Base-by-base conservation (phyloP, 306 rosid species). In the Quercus engelmannii region DNA sequence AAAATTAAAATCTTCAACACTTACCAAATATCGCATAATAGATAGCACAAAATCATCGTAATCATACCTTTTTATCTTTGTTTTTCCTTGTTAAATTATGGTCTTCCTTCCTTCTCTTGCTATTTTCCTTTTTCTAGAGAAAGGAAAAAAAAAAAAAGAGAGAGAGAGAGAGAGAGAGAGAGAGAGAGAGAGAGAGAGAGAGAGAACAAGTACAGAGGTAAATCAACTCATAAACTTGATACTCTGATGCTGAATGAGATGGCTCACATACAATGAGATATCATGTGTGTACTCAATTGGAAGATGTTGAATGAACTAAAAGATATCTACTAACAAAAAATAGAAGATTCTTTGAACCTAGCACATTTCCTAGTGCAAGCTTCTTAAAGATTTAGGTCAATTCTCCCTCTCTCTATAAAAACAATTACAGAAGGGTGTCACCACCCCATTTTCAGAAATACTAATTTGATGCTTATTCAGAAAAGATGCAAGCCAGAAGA, bases 81-180 rank as follows among this genome's bases (percentile, higher is more conserved):
- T 81, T 91, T 84, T 91, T 95, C 83, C 97, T 86, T 10, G 93
- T 43, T 46, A 90, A 78, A 82, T 88, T 94, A 72, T 87, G 97
- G 19, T 90, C 98, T 74, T 95, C 98, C 91, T 95, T 95, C 89
- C 99, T 88, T 85, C 98, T 92, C 90, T 91, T 95, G 96, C 96
- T 95, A 84, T 89, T 91, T 81, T 91, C 96, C 83, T 95, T 95
- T 91, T 93, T 95, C 99, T 95, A 91, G 65, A 67, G 69, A 74
- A 85, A 76, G 54, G 31, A 49, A 68, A 72, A 79, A 38, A 4
- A 31, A 1, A 31, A 31, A 1, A 69, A 73, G n/a, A n/a, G n/a
- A n/a, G n/a, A n/a, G n/a, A n/a, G n/a, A n/a, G n/a, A n/a, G n/a
- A n/a, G n/a, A n/a, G n/a, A n/a, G n/a, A n/a, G n/a, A n/a, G n/a